phyloP scores from a whole-genome alignment of 192 early-diverging fungal genomes.

The Diversispora eburnea region DNA sequence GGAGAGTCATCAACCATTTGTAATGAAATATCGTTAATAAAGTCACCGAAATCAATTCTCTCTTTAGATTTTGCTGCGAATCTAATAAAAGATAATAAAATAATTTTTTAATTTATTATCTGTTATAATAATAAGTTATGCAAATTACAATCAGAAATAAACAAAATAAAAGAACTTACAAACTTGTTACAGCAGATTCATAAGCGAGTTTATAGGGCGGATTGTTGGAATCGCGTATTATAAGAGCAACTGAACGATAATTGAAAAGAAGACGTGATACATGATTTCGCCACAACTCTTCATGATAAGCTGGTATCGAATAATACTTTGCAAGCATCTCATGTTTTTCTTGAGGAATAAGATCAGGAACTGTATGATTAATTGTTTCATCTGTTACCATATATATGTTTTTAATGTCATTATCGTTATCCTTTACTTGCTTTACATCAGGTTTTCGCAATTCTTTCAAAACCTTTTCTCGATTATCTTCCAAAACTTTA shows the following conservation, averaged over 20 bases:
- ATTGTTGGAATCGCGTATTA: not conserved
- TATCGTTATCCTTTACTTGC: not conserved
- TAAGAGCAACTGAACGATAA: not conserved
- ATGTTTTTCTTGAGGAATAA: not conserved
- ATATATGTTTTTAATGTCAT: not conserved
- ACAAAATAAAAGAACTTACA: conserved; percentile 1
- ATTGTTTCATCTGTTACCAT: not conserved
- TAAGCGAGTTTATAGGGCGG: conserved; percentile 26
- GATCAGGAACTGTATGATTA: not conserved
- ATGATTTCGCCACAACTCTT: not conserved
- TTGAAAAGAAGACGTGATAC: not conserved
- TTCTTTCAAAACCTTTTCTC: conserved; percentile 7
- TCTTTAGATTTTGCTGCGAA: too few species aligned
- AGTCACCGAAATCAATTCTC: too few species aligned
- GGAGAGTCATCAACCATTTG: not conserved
- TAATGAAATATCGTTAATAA: too few species aligned
- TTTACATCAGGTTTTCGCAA: not conserved
- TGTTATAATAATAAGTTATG: not conserved
- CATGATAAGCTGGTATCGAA: not conserved
- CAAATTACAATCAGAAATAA: not conserved
- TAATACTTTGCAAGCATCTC: conserved; percentile 5
- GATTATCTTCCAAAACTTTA: not conserved
- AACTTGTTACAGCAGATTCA: conserved; percentile 14
- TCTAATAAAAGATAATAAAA: too few species aligned
- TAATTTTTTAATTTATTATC: too few species aligned